These are phyloP conservation scores for Alternaria arborescens DNA, from an alignment of 2,329 filamentous ascomycete genomes.

Conservation along the genomic window DNA sequence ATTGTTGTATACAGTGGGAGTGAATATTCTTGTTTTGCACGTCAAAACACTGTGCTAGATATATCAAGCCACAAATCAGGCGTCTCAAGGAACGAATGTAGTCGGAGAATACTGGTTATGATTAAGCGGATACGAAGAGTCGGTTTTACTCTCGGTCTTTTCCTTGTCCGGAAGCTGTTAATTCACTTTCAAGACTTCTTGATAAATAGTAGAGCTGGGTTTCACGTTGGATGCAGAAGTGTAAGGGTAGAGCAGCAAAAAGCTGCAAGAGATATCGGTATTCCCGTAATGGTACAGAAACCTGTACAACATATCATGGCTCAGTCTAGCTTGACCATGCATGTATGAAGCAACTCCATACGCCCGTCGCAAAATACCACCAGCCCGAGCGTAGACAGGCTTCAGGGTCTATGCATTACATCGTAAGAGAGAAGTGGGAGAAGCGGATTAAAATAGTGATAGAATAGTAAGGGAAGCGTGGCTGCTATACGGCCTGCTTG, in stretches of 20 bases:
- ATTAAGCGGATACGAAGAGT: background rate
- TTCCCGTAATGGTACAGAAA: background rate
- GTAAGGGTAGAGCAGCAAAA: background rate
- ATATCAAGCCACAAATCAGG: background rate
- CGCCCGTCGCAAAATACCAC: conserved; percentile 27
- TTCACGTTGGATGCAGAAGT: background rate
- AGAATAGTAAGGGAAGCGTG: conserved; percentile 1
- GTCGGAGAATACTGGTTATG: background rate
- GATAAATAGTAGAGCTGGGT: background rate
- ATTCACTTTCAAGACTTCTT: background rate
- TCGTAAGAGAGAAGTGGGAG: conserved; percentile 16
- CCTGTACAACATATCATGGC: background rate
- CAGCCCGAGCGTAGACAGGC: conserved; percentile 20
- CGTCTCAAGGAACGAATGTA: background rate
- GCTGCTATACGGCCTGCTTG: conserved; percentile 23
- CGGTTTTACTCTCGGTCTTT: background rate
- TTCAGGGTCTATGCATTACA: conserved; percentile 32
- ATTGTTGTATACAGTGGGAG: too few species aligned
- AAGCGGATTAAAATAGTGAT: conserved; percentile 2
- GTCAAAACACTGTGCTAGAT: background rate
- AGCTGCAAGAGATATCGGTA: background rate
- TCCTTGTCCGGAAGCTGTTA: background rate
- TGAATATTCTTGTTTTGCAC: background rate
- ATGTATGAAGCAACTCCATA: conserved; percentile 18
- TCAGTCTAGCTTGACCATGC: background rate